phyloP scores from a whole-genome alignment of 2,329 filamentous ascomycete species.

The Arthrobotrys sinensis region DNA sequence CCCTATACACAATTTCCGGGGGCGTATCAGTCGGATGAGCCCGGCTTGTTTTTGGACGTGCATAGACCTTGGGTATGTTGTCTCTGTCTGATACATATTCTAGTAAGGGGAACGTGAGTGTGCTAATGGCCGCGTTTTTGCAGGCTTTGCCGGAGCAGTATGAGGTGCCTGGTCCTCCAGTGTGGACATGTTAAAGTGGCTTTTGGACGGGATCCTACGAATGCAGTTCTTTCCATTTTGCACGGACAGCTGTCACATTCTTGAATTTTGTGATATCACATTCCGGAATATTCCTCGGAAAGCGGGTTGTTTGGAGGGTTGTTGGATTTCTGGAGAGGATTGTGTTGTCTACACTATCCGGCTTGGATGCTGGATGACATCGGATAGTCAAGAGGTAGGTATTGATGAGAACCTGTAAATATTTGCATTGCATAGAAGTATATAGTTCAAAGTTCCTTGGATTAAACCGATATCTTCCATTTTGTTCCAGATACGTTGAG shows the following conservation, averaged over 20 bases:
- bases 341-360: slow-evolving; percentile 2
- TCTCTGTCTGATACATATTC: not conserved
- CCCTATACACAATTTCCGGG: slow-evolving; percentile 68
- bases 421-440: slow-evolving; percentile 18
- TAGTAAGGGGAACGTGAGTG: not conserved
- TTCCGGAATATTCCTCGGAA: not conserved
- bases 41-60: slow-evolving; percentile 62
- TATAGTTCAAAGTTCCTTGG: not conserved
- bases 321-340: not conserved
- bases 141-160: slow-evolving; percentile 57
- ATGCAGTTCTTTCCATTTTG: too few species aligned
- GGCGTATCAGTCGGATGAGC: slow-evolving; percentile 64
- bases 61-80: slow-evolving; percentile 55
- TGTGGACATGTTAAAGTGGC: slow-evolving; percentile 46
- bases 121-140: not conserved
- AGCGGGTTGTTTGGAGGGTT: not conserved
- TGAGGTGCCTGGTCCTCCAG: slow-evolving; percentile 61
- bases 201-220: not conserved
- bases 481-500: not conserved
- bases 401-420: slow-evolving; percentile 5
- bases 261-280: not conserved
- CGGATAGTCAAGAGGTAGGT: not conserved
- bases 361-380: not conserved
- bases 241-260: slow-evolving; percentile 3
- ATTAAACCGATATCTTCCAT: not conserved